Conservation (phyloP, 768 basidiomycete genomes). For the Mycena vitilis region DNA sequence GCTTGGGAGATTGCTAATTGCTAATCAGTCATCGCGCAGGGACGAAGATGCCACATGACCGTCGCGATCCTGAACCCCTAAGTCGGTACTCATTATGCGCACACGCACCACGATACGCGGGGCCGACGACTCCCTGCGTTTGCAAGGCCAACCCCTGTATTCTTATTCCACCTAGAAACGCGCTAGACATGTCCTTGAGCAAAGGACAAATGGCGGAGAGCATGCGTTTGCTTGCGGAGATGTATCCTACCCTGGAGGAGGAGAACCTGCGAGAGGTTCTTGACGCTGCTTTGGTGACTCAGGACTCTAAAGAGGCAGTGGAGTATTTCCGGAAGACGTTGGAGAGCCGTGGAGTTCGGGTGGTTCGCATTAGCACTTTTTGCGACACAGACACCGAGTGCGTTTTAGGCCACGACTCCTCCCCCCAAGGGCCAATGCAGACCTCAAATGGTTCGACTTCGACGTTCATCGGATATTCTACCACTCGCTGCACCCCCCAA, state of each 20-base stretch:
- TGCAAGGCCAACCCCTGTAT: no score
- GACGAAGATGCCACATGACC: no score
- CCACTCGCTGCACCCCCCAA: neutral
- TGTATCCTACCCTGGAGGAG: slow-evolving; percentile 1
- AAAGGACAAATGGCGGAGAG: neutral
- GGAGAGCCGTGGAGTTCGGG: no score
- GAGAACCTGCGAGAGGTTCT: slow-evolving; percentile 4
- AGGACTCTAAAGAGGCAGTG: neutral
- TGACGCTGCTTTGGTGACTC: neutral
- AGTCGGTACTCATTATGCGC: no score
- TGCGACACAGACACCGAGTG: neutral
- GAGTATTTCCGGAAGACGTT: neutral
- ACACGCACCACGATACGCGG: no score
- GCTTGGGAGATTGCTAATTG: no score
- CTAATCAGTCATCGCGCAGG: no score
- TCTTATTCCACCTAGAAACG: no score
- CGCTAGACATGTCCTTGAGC: no score
- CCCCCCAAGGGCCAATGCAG: neutral
- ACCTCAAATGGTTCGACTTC: slow-evolving; percentile 11
- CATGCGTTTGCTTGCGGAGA: slow-evolving; percentile 8
- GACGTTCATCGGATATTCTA: neutral
- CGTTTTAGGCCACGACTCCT: slow-evolving; percentile 1
- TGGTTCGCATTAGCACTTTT: neutral
- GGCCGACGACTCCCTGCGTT: no score
- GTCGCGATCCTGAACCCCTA: no score